These are phyloP conservation scores for Entophlyctis helioformis DNA, from an alignment of 192 early-diverging fungal genomes.

Conservation along the genomic window DNA sequence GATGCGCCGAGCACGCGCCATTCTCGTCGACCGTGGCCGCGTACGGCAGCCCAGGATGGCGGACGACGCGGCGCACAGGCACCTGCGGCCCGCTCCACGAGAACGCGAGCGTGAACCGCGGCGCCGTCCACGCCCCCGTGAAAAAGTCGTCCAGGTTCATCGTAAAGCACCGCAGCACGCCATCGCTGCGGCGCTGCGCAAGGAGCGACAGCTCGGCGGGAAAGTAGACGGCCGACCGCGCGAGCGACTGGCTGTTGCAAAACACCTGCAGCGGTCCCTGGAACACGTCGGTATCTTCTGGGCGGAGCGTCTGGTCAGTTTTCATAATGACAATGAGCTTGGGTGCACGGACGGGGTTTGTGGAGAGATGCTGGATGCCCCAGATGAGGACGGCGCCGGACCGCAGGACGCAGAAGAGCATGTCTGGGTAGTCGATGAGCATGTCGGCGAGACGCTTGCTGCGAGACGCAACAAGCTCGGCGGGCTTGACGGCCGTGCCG, in stretches of 20 bases:
- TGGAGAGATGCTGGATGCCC: slow-evolving; percentile 60
- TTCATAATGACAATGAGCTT: slow-evolving; percentile 56
- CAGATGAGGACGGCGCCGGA: slow-evolving; percentile 67
- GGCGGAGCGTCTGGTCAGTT: slow-evolving; percentile 36
- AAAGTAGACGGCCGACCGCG: slow-evolving; percentile 20
- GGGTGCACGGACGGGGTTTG: slow-evolving; percentile 48
- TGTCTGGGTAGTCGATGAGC: slow-evolving; percentile 60
- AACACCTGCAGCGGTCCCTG: slow-evolving; percentile 29
- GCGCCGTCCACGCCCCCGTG: slow-evolving; percentile 39
- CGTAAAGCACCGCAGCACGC: slow-evolving; percentile 52
- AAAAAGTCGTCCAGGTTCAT: slow-evolving; percentile 72
- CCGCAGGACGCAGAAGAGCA: slow-evolving; percentile 56
- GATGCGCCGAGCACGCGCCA: too few relatives aligned
- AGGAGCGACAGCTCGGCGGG: slow-evolving; percentile 52
- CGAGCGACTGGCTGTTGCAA: slow-evolving; percentile 19
- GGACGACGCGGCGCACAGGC: neutral
- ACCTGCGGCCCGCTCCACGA: slow-evolving; percentile 58
- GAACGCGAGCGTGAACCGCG: slow-evolving; percentile 42
- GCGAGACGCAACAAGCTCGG: slow-evolving; percentile 13
- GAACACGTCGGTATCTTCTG: slow-evolving; percentile 48
- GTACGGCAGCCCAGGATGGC: too few relatives aligned
- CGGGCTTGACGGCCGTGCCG: slow-evolving; percentile 6
- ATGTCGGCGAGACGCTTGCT: slow-evolving; percentile 45
- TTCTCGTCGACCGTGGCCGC: too few relatives aligned
- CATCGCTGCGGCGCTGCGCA: slow-evolving; percentile 36